Base-by-base conservation (phyloP, 495 filamentous ascomycete genomes). In the Xylaria flabelliformis region DNA sequence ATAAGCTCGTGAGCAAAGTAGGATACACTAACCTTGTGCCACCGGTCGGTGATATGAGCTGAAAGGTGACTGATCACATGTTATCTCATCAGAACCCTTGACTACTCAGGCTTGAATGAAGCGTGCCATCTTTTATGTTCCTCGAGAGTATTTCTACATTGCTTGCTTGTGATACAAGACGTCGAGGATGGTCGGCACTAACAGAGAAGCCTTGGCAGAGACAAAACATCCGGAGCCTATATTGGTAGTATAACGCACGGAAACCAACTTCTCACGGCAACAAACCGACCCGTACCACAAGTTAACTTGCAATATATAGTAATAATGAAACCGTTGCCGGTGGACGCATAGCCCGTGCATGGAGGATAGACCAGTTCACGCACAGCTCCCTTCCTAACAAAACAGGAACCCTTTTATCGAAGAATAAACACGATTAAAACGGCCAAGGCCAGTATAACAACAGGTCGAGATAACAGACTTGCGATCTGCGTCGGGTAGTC, bases 1-100 rank as follows among this genome's bases (percentile, higher is more conserved):
- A 59, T 59, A 3, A 32, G 29, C 17, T 6, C 12, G 24, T 17
- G 6, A 24, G 48, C 6, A 21, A 26, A 29, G 26, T 29, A 29
- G 26, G 21, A 59, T 36, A 10, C 55, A 36, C 55, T 59, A 53
- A 53, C 34, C 17, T 59, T 0, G 29, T 9, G 29, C 55, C 29
- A 53, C 21, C 21, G 10, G 19, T 29, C 26, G 19, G 3, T n/a
- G 17, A 1, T 3, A 39, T 61, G 39, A 34, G 32, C 34, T 21
- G 12, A 61, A 21, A 61, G 32, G 7, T 61, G 58, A 61, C 32
- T 61, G 58, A 13, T 61, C 58, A 61, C 53, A 56, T 56, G 4
- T 12, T 32, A 7, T 1, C 1, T 61, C 4, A 21, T 19, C 21
- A 36, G n/a, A 39, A 39, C 39, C 17, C 4, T 61, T 19, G 19